Percentiles rank a stretch among this genome's conserved stretches.
Evolutionary conservation across 352 stramenopile genomes (phyloP).

Genomic region (Aphanomyces astaci): DNA sequence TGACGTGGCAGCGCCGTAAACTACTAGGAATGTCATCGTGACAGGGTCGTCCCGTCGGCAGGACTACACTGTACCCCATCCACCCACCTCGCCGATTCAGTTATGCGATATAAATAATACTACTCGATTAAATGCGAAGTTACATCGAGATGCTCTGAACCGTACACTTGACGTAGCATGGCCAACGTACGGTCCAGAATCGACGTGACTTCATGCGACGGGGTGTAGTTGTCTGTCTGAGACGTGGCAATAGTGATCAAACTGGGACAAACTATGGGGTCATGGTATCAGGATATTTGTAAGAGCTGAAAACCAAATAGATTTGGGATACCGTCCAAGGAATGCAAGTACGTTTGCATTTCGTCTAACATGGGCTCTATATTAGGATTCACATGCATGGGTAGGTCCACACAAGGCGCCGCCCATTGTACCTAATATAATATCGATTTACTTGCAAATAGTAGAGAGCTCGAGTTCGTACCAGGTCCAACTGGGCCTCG

Average conservation of each 20-base stretch:
- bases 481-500: slow-evolving; percentile 34
- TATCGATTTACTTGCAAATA: too few species aligned
- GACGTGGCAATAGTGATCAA: slow-evolving; percentile 83
- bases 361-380: slow-evolving; percentile 38
- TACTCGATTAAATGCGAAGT: too few species aligned
- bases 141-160: neutral
- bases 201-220: slow-evolving; percentile 44
- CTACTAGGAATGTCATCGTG: neutral
- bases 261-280: slow-evolving; percentile 29
- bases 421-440: slow-evolving; percentile 26
- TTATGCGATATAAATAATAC: too few species aligned
- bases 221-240: slow-evolving; percentile 60
- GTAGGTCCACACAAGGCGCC: slow-evolving; percentile 55
- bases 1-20: neutral
- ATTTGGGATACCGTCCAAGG: neutral
- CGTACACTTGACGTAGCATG: slow-evolving; percentile 30
- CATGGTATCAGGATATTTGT: neutral
- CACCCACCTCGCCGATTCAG: neutral
- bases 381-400: slow-evolving; percentile 49
- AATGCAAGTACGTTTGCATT: slow-evolving; percentile 33
- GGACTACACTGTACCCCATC: neutral
- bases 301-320: too few species aligned
- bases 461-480: too few species aligned
- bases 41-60: neutral
- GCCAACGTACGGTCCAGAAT: slow-evolving; percentile 41